Evolutionary conservation across 1,139 yeast genomes (phyloP), one percentile per base, ranked within the genome.

Genomic region (Protomyces pachydermus): DNA sequence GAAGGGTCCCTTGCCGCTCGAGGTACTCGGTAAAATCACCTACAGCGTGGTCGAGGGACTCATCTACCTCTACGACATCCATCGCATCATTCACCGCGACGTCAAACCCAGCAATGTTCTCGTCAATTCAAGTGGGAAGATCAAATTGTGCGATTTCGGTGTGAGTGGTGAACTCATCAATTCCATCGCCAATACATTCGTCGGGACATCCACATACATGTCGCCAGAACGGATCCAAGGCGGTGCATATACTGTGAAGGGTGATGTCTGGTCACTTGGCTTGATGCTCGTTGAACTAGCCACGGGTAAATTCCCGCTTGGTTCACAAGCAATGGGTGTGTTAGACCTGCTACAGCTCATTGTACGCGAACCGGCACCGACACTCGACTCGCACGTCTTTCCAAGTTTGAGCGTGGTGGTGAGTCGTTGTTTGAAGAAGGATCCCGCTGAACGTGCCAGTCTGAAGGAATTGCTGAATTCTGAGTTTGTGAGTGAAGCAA

Each of bases 131-230:
- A 75, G 78, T 35, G 99, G 99, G 25, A 86, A 87, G 70, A 89
- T 95, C 46, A 95, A 93, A 74, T 78, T 93, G 52, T 91, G 97
- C 78, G 99, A 93, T 77, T 93, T 93, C 76, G 99, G 99, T 55
- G 98, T 93, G 25, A 84, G 91, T 65, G 98, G 98, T 25, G 93
- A 93, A 73, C 79, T 93, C 68, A 98, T 93, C 50, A 97, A 98
- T 1, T 90, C 97, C 0, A 81, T 93, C 71, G 98, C 98, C 14
- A 85, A 91, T 71, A 93, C 99, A 0, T 91, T 93, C 72, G 91
- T 93, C 70, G 99, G 99, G 4, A 93, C 98, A 74, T 98, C 93
- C 76, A 88, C 96, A 3, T 93, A 93, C 76, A 93, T 93, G 99
- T 90, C 96, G 0, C 98, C 98, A 0, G 98, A 93, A 72, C 82